A percentile compares a stretch with the other conserved stretches of the same genome.
Conservation (phyloP, 148 eudicot genomes). For the Rhododendron griersonianum region DNA sequence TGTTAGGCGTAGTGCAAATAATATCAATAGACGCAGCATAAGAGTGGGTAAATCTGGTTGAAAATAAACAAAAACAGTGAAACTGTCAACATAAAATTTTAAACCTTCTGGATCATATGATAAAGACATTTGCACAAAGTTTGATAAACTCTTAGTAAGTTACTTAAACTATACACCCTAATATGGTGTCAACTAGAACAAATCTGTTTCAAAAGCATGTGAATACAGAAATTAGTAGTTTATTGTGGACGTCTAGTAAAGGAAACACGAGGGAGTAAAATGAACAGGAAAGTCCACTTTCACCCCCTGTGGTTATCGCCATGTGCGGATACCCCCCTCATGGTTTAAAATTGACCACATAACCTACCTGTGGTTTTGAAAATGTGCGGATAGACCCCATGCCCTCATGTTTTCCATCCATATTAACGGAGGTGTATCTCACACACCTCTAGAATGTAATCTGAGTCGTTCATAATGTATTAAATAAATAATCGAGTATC, state of each 20-base stretch:
- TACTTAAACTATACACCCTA: background rate
- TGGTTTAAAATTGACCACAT: no score
- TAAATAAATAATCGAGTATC: no score
- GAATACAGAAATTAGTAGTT: background rate
- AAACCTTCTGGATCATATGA: background rate
- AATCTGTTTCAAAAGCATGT: background rate
- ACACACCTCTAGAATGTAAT: no score
- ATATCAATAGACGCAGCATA: background rate
- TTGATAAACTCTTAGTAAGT: background rate
- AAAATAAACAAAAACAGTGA: background rate
- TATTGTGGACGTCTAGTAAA: background rate
- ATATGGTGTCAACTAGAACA: background rate
- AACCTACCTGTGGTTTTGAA: no score
- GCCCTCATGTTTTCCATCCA: no score
- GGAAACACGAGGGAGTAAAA: background rate
- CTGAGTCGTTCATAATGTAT: no score
- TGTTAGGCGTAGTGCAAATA: conserved; percentile 24
- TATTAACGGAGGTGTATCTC: no score
- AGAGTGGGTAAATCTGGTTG: background rate
- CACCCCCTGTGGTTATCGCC: no score
- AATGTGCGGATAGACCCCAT: no score
- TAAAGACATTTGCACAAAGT: background rate
- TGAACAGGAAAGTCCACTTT: no score
- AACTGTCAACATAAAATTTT: background rate
- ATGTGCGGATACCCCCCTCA: no score